Evolutionary conservation across 2,329 filamentous ascomycete species (phyloP).

Genomic region (Didymella sp.): DNA sequence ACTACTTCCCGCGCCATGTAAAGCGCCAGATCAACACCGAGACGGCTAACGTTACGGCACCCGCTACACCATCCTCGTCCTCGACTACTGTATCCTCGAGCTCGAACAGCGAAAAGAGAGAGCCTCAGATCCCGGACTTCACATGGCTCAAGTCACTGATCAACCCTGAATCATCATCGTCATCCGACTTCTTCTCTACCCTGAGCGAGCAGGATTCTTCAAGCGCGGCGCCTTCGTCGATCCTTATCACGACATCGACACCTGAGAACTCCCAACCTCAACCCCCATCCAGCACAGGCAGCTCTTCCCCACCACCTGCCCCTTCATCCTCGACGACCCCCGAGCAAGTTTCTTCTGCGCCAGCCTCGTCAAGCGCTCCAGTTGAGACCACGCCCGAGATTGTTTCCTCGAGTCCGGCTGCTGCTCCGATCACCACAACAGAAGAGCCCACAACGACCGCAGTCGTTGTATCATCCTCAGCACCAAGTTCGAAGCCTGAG

Average conservation of each 20-base stretch:
- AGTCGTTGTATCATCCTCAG: background rate
- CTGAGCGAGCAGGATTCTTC: conserved; percentile 23
- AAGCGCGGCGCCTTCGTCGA: conserved; percentile 18
- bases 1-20: conserved; percentile 58
- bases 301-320: conserved; percentile 4
- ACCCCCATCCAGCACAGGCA: conserved; percentile 15
- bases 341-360: background rate
- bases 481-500: background rate
- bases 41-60: conserved; percentile 41
- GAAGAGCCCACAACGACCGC: background rate
- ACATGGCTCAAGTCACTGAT: conserved; percentile 39
- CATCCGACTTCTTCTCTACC: conserved; percentile 18
- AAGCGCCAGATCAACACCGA: conserved; percentile 51
- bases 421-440: background rate
- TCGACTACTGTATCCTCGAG: conserved; percentile 22
- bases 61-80: conserved; percentile 33
- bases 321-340: conserved; percentile 1
- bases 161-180: conserved; percentile 25
- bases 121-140: conserved; percentile 32
- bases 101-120: conserved; percentile 33
- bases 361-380: conserved; percentile 1
- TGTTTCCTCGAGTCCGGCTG: background rate
- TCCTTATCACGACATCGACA: conserved; percentile 29
- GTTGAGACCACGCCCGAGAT: conserved; percentile 2
- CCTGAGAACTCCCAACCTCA: conserved; percentile 10